A percentile compares a stretch with the other conserved stretches of the same genome.
Evolutionary conservation across 2,329 filamentous ascomycete genomes (phyloP).

Genomic region (Leptographium radiaticola): DNA sequence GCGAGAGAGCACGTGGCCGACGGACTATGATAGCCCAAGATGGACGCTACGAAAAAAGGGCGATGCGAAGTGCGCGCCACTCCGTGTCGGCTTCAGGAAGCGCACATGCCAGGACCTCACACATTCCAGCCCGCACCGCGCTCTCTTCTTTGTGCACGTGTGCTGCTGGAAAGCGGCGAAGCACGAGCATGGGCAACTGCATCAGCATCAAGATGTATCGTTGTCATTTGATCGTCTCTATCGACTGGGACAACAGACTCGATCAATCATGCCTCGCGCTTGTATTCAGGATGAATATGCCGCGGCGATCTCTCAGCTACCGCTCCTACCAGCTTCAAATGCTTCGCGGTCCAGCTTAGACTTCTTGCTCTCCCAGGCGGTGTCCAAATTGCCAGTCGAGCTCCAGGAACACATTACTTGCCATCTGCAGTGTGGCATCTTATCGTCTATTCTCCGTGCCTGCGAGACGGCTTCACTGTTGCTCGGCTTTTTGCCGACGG

Average conservation of each 20-base stretch:
- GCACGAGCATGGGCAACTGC: neutral
- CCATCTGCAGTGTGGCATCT: constrained; percentile 1
- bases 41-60: neutral
- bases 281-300: neutral
- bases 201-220: neutral
- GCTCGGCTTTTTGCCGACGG: neutral
- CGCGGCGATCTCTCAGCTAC: constrained; percentile 1
- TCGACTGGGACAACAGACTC: neutral
- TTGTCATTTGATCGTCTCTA: neutral
- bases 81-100: neutral
- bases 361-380: constrained; percentile 1
- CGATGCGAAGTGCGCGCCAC: neutral
- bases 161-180: constrained; percentile 5
- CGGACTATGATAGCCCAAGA: neutral
- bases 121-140: neutral
- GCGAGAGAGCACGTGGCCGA: neutral
- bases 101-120: constrained; percentile 3
- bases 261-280: neutral
- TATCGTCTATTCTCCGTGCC: constrained; percentile 4
- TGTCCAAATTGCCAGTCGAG: constrained; percentile 1
- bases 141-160: constrained; percentile 4
- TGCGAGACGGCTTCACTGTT: constrained; percentile 1
- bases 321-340: neutral
- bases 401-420: neutral
- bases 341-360: neutral